Conservation (phyloP, 306 rosid genomes). For the Prosopis cineraria region DNA sequence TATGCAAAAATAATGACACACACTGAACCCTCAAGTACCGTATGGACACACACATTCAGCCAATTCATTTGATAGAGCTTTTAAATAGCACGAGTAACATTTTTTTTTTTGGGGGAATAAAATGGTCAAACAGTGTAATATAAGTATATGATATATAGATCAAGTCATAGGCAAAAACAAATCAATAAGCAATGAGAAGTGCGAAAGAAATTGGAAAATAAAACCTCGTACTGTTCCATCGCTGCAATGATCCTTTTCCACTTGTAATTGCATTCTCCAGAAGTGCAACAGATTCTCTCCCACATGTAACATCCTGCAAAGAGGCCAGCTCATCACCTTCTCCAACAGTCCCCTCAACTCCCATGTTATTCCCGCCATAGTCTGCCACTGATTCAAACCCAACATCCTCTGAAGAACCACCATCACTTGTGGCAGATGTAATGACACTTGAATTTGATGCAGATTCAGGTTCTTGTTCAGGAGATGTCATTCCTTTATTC, state of each 20-base stretch:
- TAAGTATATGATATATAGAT: neutral
- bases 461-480: constrained; percentile 50
- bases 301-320: constrained; percentile 33
- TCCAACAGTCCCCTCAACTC: constrained; percentile 41
- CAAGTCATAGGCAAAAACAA: neutral
- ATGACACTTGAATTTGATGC: constrained; percentile 63
- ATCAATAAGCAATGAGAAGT: neutral
- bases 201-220: constrained; percentile 48
- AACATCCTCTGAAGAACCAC: constrained; percentile 60
- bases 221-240: constrained; percentile 66
- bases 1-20: neutral
- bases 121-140: constrained; percentile 1
- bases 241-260: constrained; percentile 41
- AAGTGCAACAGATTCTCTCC: constrained; percentile 37
- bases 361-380: constrained; percentile 43
- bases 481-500: constrained; percentile 41
- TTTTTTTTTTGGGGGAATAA: neutral
- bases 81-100: neutral
- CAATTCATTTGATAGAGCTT: constrained; percentile 19
- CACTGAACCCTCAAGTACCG: constrained; percentile 1
- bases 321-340: constrained; percentile 38
- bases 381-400: constrained; percentile 43
- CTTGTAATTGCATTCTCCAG: constrained; percentile 31
- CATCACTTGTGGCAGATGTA: constrained; percentile 57
- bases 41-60: no score